phyloP scores from a whole-genome alignment of 352 stramenopile genomes.

The Phytophthora sojae region DNA sequence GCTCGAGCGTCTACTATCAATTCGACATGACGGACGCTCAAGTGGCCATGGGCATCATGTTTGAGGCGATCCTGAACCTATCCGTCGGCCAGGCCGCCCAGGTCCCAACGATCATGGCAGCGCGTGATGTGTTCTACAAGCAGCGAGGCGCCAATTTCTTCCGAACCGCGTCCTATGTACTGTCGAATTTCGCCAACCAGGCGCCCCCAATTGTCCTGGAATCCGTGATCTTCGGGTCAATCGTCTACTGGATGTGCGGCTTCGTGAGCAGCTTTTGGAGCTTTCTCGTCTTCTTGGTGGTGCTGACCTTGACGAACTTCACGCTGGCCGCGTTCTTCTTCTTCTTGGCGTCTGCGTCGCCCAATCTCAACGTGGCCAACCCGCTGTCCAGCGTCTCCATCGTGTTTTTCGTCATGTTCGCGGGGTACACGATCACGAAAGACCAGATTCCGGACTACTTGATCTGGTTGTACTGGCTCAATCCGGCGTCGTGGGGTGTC shows the following conservation, averaged over 20 bases:
- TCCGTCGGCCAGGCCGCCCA: constrained; percentile 61
- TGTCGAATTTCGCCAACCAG: constrained; percentile 8
- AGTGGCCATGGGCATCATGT: constrained; percentile 62
- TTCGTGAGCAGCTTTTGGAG: constrained; percentile 16
- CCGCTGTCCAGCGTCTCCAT: constrained; percentile 42
- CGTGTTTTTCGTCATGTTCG: constrained; percentile 41
- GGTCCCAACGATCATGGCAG: constrained; percentile 57
- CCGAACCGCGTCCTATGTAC: constrained; percentile 13
- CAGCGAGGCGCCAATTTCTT: constrained; percentile 27
- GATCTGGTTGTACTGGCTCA: constrained; percentile 54
- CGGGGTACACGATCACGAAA: constrained; percentile 42
- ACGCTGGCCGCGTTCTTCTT: constrained; percentile 40
- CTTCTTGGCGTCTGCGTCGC: constrained; percentile 26
- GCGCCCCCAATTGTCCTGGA: constrained; percentile 2
- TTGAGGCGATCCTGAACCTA: constrained; percentile 70
- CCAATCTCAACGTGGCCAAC: constrained; percentile 45
- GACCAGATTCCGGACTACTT: constrained; percentile 38
- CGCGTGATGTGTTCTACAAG: constrained; percentile 50
- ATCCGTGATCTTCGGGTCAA: constrained; percentile 68
- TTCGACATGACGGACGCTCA: constrained; percentile 29
- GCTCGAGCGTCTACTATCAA: constrained; percentile 38
- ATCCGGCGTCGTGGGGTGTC: constrained; percentile 46
- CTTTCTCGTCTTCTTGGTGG: constrained; percentile 39
- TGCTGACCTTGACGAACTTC: constrained; percentile 64
- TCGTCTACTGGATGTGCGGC: constrained; percentile 36